phyloP scores from a whole-genome alignment of 176 grass and related monocot genomes.

The Saccharum spontaneum region DNA sequence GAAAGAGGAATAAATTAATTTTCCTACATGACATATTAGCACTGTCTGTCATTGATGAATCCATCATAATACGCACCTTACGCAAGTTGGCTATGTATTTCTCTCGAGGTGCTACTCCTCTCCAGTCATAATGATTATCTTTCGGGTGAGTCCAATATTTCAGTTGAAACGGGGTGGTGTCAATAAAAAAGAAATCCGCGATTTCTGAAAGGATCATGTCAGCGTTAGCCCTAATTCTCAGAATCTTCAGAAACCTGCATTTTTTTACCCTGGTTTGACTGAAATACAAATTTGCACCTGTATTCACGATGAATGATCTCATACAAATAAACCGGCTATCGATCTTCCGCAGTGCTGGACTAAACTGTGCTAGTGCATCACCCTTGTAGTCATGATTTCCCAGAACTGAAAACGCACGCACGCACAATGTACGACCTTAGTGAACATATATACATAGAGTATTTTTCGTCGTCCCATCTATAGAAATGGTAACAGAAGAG shows the following conservation, averaged over 20 bases:
- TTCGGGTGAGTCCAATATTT: slow-evolving; percentile 71
- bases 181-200: slow-evolving; percentile 85
- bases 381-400: slow-evolving; percentile 92
- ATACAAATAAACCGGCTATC: slow-evolving; percentile 82
- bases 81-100: slow-evolving; percentile 59
- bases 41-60: not conserved
- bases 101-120: slow-evolving; percentile 63
- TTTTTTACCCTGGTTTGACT: not conserved
- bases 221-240: not conserved
- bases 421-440: not conserved
- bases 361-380: slow-evolving; percentile 63
- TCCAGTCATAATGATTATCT: slow-evolving; percentile 67
- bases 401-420: slow-evolving; percentile 46
- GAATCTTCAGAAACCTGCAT: not conserved
- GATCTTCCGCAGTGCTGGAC: slow-evolving; percentile 47
- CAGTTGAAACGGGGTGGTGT: slow-evolving; percentile 69
- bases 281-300: slow-evolving; percentile 41
- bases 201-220: slow-evolving; percentile 41
- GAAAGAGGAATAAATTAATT: not conserved
- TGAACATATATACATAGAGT: not conserved
- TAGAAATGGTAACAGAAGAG: not conserved
- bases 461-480: not conserved
- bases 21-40: not conserved
- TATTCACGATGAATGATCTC: slow-evolving; percentile 71
- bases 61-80: slow-evolving; percentile 45